Conservation (phyloP, 2,329 filamentous ascomycete genomes). For the Trichophyton simii region DNA sequence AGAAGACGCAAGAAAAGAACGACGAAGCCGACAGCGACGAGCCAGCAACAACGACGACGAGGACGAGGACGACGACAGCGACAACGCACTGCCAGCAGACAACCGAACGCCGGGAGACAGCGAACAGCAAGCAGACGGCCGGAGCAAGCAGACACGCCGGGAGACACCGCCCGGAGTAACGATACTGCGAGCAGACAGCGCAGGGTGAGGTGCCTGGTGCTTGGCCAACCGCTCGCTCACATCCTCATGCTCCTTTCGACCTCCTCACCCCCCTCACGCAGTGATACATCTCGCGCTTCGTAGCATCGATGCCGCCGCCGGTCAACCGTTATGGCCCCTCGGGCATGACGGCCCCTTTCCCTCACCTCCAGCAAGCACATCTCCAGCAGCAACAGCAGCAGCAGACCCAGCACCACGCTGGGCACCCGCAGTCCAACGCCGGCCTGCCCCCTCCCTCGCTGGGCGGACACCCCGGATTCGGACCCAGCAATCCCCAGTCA, state of each 20-base stretch:
- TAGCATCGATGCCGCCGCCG: constrained; percentile 44
- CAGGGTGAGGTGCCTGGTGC: neutral
- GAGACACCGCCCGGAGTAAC: neutral
- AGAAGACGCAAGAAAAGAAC: neutral
- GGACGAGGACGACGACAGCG: neutral
- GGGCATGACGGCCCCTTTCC: constrained; percentile 48
- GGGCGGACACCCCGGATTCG: constrained; percentile 57
- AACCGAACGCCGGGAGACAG: neutral
- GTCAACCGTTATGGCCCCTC: constrained; percentile 46
- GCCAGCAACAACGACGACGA: neutral
- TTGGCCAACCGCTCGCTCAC: neutral
- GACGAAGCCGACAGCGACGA: neutral
- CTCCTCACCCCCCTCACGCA: constrained; percentile 10
- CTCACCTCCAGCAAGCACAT: constrained; percentile 42
- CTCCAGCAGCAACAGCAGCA: constrained; percentile 31
- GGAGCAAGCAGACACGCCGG: neutral
- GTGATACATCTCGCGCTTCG: constrained; percentile 12
- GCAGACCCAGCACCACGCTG: constrained; percentile 34
- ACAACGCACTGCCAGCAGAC: neutral
- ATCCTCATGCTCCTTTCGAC: neutral
- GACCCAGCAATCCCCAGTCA: constrained; percentile 48
- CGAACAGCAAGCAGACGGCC: neutral
- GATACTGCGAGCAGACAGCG: neutral
- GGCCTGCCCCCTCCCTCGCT: constrained; percentile 46
- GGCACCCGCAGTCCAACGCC: constrained; percentile 34